These are phyloP conservation scores for Pouteria glomerata DNA, from an alignment of 148 eudicot genomes.

Conservation along the genomic window DNA sequence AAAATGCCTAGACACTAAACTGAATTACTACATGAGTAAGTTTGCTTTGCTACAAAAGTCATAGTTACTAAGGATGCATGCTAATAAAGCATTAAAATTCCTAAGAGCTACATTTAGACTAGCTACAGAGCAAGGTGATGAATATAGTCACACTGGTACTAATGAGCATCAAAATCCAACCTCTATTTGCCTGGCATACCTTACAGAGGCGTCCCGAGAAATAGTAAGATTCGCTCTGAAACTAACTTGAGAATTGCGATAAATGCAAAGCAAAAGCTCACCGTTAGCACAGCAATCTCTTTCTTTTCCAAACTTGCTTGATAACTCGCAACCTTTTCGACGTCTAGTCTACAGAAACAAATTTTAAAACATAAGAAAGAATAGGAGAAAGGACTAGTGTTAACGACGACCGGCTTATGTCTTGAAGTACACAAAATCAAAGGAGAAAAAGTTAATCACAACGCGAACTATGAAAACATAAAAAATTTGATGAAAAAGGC, in stretches of 20 bases:
- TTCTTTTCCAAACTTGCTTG: constrained; percentile 65
- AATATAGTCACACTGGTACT: constrained; percentile 56
- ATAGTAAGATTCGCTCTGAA: constrained; percentile 33
- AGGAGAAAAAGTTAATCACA: too few species aligned
- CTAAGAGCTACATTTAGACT: constrained; percentile 5
- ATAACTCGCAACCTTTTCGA: constrained; percentile 52
- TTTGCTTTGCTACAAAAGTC: not conserved
- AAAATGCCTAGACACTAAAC: not conserved
- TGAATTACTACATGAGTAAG: not conserved
- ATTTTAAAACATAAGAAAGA: not conserved
- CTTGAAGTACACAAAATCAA: too few species aligned
- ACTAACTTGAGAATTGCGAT: constrained; percentile 58
- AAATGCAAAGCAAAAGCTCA: constrained; percentile 54
- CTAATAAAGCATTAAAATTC: not conserved
- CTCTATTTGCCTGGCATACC: constrained; percentile 19
- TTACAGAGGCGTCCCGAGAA: constrained; percentile 30
- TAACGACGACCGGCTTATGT: too few species aligned
- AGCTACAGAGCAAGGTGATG: constrained; percentile 38
- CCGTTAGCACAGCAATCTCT: constrained; percentile 58
- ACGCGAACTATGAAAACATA: too few species aligned
- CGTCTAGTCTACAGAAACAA: constrained; percentile 49
- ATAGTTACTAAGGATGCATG: not conserved
- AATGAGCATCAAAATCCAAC: constrained; percentile 55
- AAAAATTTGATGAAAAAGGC: too few species aligned
- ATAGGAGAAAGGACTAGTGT: not conserved